A percentile compares a stretch with the other conserved stretches of the same genome.
phyloP scores from a whole-genome alignment of 2,329 filamentous ascomycete species.

The Zalaria sp. region DNA sequence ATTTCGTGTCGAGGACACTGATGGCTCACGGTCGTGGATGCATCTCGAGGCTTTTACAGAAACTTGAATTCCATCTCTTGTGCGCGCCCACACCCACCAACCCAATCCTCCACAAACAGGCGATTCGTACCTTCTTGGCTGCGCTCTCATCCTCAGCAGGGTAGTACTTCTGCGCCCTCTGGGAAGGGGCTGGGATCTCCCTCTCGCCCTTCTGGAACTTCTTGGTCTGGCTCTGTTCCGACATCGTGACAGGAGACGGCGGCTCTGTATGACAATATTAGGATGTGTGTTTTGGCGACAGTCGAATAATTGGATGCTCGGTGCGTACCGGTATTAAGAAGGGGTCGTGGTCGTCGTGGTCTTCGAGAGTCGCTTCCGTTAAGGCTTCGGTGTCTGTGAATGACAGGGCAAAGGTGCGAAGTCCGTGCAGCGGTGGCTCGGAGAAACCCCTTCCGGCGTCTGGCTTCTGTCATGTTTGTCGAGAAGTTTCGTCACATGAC shows the following conservation, averaged over 20 bases:
- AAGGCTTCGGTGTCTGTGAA: no score
- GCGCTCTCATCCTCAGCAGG: conserved; percentile 80
- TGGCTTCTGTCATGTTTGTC: no score
- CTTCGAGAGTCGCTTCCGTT: neutral
- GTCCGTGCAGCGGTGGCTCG: no score
- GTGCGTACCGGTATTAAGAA: neutral
- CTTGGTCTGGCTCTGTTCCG: conserved; percentile 53
- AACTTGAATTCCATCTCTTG: neutral
- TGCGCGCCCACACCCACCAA: neutral
- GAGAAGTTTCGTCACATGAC: no score
- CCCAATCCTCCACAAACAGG: neutral
- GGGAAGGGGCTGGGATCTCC: conserved; percentile 68
- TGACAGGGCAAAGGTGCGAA: no score
- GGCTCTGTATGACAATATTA: neutral
- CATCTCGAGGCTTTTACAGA: no score
- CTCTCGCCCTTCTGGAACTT: conserved; percentile 96
- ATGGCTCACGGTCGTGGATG: no score
- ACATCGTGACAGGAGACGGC: conserved; percentile 2
- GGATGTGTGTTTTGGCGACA: neutral
- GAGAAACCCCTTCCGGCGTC: no score
- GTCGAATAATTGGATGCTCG: neutral
- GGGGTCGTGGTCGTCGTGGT: neutral
- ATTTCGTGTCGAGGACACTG: no score
- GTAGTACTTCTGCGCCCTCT: conserved; percentile 99
- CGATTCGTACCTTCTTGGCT: conserved; percentile 74